Percentiles rank a stretch among this genome's conserved stretches.
Evolutionary conservation across 495 filamentous ascomycete genomes (phyloP).

Genomic region (Acidomyces sp.): DNA sequence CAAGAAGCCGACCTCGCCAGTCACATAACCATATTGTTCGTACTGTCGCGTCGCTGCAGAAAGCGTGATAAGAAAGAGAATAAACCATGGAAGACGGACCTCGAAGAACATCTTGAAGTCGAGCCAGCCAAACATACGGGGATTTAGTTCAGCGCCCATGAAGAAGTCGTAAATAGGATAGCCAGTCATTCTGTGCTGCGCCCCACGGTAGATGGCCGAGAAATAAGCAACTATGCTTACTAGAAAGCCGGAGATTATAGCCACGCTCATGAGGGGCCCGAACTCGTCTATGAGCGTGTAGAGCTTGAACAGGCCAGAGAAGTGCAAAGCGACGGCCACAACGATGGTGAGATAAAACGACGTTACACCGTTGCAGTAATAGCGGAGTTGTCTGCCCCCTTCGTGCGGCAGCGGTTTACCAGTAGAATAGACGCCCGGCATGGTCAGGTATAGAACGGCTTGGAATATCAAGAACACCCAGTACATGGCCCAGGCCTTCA

Average conservation of each 20-base stretch:
- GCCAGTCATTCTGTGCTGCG: constrained; percentile 84
- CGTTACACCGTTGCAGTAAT: constrained; percentile 83
- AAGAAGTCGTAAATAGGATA: constrained; percentile 92
- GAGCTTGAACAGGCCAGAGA: constrained; percentile 71
- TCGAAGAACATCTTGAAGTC: constrained; percentile 99
- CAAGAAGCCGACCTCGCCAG: constrained; percentile 76
- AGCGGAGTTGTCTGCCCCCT: constrained; percentile 69
- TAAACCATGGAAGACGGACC: constrained; percentile 93
- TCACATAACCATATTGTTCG: constrained; percentile 80
- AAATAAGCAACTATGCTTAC: constrained; percentile 73
- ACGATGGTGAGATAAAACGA: constrained; percentile 78
- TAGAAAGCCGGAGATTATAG: constrained; percentile 74
- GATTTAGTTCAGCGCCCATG: constrained; percentile 97
- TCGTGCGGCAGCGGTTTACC: constrained; percentile 78
- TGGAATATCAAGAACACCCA: constrained; percentile 85
- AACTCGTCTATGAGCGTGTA: constrained; percentile 95
- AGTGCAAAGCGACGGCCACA: constrained; percentile 54
- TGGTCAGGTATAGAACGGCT: constrained; percentile 60
- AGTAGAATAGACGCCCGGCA: constrained; percentile 71
- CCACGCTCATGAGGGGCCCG: constrained; percentile 75
- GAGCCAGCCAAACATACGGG: constrained; percentile 79
- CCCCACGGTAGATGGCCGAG: constrained; percentile 66
- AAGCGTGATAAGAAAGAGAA: constrained; percentile 65
- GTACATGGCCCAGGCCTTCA: constrained; percentile 79
- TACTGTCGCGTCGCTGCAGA: constrained; percentile 78